Base-by-base conservation (phyloP, 208 protist genomes). In the Acanthamoeba healyi region DNA sequence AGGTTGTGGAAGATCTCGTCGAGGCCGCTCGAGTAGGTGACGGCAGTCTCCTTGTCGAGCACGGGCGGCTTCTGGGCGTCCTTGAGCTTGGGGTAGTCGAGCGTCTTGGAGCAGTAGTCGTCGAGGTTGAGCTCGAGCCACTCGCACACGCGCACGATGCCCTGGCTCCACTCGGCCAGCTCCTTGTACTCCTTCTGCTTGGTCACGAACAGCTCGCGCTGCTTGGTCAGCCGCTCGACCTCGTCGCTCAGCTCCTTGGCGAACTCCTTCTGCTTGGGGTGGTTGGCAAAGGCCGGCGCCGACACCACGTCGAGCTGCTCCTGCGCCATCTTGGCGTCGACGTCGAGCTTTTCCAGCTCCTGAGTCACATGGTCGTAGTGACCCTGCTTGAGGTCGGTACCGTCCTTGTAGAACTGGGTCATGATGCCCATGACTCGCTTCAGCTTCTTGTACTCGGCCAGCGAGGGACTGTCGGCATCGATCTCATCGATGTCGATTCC, bases 41-140 rank as follows among this genome's bases (percentile, higher is more conserved):
- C 29, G 32, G 79, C 79, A 4, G 42, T 61, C 14, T 87, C 79
- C 42, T 34, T 54, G 79, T 51, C 79, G 44, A 87, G 79, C 44
- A n/a, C 32, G 32, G 79, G 79, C 7, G 79, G 42, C 49, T 51
- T 51, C 49, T 51, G 79, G 24, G 79, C 79, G 46, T 87, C 79
- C 79, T 87, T 87, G n/a, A 87, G 79, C 79, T 87, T 87, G 26
- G 79, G 79, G 49, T 87, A 87, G 79, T 87, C 49, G 38, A 87
- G 46, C 32, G 79, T 87, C 79, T 87, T 87, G 79, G 29, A 44
- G 79, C 79, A 87, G 49, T 87, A 87, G 79, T 87, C 79, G 44
- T 87, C 79, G 17, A 87, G 44, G 49, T 87, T 51, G 79, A 87
- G 79, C 79, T 87, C 79, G 29, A 87, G 79, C 79, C 79, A 87